phyloP scores from a whole-genome alignment of 768 basidiomycete species.

The Suillus subluteus region DNA sequence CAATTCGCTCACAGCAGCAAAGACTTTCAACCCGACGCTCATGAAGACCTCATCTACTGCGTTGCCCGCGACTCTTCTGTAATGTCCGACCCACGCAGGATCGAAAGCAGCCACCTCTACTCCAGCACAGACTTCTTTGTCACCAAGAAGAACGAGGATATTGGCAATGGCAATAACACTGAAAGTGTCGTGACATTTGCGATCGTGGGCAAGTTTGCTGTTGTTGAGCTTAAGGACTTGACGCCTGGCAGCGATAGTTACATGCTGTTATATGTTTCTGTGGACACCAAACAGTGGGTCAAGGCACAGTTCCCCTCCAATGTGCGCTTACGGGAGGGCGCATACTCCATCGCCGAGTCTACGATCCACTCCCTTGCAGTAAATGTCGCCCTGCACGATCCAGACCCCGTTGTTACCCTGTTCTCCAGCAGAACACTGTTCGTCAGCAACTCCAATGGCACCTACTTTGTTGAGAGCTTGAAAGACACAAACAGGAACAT shows the following conservation, averaged over 20 bases:
- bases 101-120: constrained; percentile 71
- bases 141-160: constrained; percentile 67
- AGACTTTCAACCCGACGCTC: constrained; percentile 80
- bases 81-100: constrained; percentile 42
- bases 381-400: constrained; percentile 81
- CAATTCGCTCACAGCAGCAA: constrained; percentile 87
- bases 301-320: constrained; percentile 87
- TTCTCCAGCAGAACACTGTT: constrained; percentile 51
- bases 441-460: constrained; percentile 94
- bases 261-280: constrained; percentile 84
- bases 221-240: constrained; percentile 84
- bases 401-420: constrained; percentile 44
- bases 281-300: constrained; percentile 84
- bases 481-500: constrained; percentile 91
- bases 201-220: constrained; percentile 86
- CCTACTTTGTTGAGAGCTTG: constrained; percentile 89
- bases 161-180: constrained; percentile 87
- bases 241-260: constrained; percentile 58
- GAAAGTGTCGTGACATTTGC: constrained; percentile 90
- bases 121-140: constrained; percentile 86
- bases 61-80: constrained; percentile 77
- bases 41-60: constrained; percentile 81
- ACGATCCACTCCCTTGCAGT: constrained; percentile 93
- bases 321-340: constrained; percentile 81
- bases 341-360: constrained; percentile 94